Evolutionary conservation across 495 filamentous ascomycete species (phyloP), one percentile per base, ranked within the genome.

Genomic region (Tetracladium marchalianum): DNA sequence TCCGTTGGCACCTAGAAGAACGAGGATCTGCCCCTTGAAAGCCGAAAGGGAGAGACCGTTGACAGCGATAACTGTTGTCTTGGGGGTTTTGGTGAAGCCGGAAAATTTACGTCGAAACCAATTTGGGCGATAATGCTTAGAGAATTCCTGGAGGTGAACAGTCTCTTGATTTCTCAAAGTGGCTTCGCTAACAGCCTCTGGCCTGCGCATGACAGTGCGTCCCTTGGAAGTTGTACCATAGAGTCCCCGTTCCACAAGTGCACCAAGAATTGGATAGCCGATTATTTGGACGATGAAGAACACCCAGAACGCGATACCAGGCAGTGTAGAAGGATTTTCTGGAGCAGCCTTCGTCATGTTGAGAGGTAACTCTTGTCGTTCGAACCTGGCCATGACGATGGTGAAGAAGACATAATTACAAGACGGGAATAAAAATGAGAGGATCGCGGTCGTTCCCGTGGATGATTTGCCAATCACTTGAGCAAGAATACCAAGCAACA

Each of bases 1-100:
- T 37, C 87, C 88, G 61, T 95, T 95, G 2, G 87, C 85, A 13
- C 88, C 87, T 1, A 95, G 71, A 1, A 95, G 66, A 2, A 87
- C 83, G 54, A 85, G 71, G 31, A 95, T 90, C 55, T 90, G 79
- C 0, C 88, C 87, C 45, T 79, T 76, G 13, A 75, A 64, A 7
- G 85, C 78, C 16, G 65, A 68, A 15, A 95, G 62, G 4, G 74
- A 75, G 16, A 95, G 65, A 35, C 73, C 57, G 44, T 85, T 66
- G 15, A 95, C 88, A 2, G 88, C 88, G 10, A 80, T 58, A 0
- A 93, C 86, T 2, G 73, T 74, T 2, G 31, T 40, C 13, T 80
- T 72, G 38, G 70, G 73, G 7, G 66, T 69, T 47, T 71, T 72
- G 16, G 49, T 49, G 24, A 55, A 36, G 15, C 44, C 27, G 32